A percentile compares a stretch with the other conserved stretches of the same genome.
These are phyloP conservation scores for Harrya chromipes DNA, from an alignment of 768 basidiomycete genomes.

Conservation along the genomic window DNA sequence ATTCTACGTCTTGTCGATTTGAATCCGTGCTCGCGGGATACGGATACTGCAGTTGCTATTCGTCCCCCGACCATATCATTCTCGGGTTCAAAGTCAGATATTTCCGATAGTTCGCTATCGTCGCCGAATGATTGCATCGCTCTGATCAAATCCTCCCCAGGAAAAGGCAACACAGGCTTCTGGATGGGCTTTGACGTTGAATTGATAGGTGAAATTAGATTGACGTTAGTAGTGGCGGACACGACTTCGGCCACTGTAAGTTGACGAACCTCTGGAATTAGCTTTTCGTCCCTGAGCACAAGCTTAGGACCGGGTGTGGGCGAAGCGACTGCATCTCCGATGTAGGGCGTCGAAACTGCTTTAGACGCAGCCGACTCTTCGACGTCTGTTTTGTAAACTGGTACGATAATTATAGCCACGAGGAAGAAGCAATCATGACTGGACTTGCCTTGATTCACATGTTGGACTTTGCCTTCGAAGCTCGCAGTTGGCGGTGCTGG, in stretches of 20 bases:
- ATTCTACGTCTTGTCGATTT: not conserved
- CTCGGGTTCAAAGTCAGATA: conserved; percentile 30
- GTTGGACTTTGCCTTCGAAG: conserved; percentile 34
- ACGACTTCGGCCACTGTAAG: not conserved
- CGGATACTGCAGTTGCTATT: not conserved
- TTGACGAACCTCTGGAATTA: not conserved
- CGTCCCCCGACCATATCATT: not conserved
- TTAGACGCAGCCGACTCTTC: conserved; percentile 14
- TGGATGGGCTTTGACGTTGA: not conserved
- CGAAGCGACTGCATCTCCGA: not conserved
- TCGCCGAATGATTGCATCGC: conserved; percentile 10
- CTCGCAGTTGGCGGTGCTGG: conserved; percentile 21
- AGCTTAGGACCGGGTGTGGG: not conserved
- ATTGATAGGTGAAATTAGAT: not conserved
- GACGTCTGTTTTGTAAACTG: conserved; percentile 30
- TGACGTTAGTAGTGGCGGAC: not conserved
- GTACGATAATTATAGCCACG: not conserved
- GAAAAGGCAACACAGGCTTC: not conserved
- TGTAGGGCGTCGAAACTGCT: not conserved
- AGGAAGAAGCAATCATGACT: not conserved
- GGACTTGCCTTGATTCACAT: conserved; percentile 26
- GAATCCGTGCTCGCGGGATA: not conserved
- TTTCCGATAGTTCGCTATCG: conserved; percentile 30
- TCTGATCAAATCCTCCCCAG: not conserved
- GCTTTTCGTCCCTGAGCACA: not conserved